phyloP scores from a whole-genome alignment of 495 filamentous ascomycete species.

The Bathelium albidoporum region DNA sequence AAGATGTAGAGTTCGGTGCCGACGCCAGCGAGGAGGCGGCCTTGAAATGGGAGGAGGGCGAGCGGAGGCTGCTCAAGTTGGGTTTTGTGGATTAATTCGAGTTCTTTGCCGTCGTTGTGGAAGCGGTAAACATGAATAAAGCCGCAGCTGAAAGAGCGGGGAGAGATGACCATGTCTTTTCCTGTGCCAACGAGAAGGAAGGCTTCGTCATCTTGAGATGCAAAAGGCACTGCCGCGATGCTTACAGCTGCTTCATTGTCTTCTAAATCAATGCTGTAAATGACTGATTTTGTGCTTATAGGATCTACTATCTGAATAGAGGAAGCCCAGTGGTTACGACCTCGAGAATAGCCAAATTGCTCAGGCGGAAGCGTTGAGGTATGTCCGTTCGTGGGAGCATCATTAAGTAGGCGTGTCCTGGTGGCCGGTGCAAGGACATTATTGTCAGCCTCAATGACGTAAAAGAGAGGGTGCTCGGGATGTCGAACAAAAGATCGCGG shows the following conservation, averaged over 20 bases:
- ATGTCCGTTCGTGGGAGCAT: conserved; percentile 49
- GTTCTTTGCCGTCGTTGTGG: conserved; percentile 67
- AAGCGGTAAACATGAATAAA: conserved; percentile 93
- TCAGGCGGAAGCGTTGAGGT: conserved; percentile 57
- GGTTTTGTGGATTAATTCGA: conserved; percentile 96
- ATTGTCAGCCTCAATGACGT: conserved; percentile 87
- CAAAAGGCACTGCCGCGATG: conserved; percentile 70
- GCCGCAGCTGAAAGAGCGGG: conserved; percentile 62
- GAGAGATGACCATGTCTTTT: conserved; percentile 72
- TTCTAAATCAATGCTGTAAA: conserved; percentile 67
- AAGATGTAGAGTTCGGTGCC: conserved; percentile 76
- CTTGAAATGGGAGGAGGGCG: conserved; percentile 80
- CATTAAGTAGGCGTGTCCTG: conserved; percentile 55
- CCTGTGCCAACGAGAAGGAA: conserved; percentile 91
- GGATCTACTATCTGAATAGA: conserved; percentile 89
- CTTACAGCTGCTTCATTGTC: conserved; percentile 91
- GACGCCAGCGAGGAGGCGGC: conserved; percentile 72
- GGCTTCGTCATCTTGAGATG: conserved; percentile 74
- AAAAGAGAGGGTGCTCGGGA: conserved; percentile 80
- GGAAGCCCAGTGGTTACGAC: conserved; percentile 80
- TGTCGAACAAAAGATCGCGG: conserved; percentile 80
- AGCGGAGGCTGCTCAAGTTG: conserved; percentile 79
- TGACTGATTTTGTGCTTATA: conserved; percentile 55
- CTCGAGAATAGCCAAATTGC: conserved; percentile 84
- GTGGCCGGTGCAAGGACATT: conserved; percentile 74